These are phyloP conservation scores for Noccaea caerulescens DNA, from an alignment of 345 rosid species.

Conservation along the genomic window DNA sequence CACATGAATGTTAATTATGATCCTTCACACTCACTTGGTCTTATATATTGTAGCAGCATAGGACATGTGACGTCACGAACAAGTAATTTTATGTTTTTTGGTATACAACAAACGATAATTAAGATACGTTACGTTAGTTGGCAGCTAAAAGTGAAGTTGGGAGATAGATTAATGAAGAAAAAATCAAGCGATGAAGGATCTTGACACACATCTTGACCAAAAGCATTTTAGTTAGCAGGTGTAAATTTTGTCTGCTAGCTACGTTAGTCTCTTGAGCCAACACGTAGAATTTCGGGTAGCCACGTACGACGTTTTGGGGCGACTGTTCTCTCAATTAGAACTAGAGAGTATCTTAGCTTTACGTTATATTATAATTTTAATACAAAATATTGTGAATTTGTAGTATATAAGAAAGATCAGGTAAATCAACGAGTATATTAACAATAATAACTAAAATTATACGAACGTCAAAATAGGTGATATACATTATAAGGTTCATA, in stretches of 20 bases:
- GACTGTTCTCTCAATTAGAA: not conserved
- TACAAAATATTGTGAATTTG: too few species aligned
- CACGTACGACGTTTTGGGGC: constrained; percentile 4
- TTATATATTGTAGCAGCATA: not conserved
- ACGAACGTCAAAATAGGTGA: too few species aligned
- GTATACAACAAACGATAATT: not conserved
- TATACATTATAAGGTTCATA: too few species aligned
- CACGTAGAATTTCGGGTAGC: constrained; percentile 11
- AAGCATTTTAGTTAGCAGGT: constrained; percentile 2
- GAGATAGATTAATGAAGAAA: constrained; percentile 3
- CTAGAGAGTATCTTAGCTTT: not conserved
- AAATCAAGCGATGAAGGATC: not conserved
- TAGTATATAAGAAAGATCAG: too few species aligned
- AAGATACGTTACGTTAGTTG: constrained; percentile 6
- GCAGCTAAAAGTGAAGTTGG: not conserved
- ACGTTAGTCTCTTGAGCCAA: not conserved
- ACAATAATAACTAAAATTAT: too few species aligned
- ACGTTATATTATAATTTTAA: too few species aligned
- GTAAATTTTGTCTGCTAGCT: not conserved
- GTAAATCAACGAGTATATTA: too few species aligned
- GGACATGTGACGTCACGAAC: not conserved
- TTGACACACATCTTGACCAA: not conserved
- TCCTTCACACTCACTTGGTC: not conserved
- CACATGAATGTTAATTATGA: not conserved
- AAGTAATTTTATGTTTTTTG: not conserved